These are phyloP conservation scores for Fraxinus velutina DNA, from an alignment of 305 asterid genomes.

Conservation along the genomic window DNA sequence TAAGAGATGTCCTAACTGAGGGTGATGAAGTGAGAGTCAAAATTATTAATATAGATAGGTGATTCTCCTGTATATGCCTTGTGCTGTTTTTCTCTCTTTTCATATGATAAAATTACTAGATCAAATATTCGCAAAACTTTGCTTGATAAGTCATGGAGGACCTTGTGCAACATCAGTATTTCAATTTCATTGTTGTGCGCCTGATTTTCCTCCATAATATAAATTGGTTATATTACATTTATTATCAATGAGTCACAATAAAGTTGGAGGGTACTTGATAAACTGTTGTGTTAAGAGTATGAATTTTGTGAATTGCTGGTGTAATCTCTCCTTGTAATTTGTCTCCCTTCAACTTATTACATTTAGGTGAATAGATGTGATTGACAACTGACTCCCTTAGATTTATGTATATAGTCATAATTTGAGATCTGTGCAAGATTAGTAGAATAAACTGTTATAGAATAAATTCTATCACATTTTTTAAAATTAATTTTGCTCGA, in stretches of 20 bases:
- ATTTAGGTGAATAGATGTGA: background rate
- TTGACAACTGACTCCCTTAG: background rate
- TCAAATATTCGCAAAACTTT: background rate
- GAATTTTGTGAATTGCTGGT: background rate
- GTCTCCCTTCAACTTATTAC: background rate
- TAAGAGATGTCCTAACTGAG: constrained; percentile 66
- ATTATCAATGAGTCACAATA: background rate
- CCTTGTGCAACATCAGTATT: background rate
- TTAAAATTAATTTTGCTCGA: background rate
- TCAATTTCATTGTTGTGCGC: background rate
- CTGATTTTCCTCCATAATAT: background rate
- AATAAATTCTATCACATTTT: background rate
- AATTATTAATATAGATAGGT: constrained; percentile 70
- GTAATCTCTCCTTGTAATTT: background rate
- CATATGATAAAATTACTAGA: background rate
- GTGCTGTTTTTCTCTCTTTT: background rate
- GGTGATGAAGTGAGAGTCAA: constrained; percentile 82
- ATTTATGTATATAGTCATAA: background rate
- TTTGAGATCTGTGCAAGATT: background rate
- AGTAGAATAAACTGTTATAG: background rate
- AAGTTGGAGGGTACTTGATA: background rate
- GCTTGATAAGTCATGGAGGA: background rate
- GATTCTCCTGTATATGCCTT: constrained; percentile 19
- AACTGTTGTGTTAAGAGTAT: background rate
- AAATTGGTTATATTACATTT: background rate